phyloP scores from a whole-genome alignment of 345 rosid species.

The Gossypium ekmanianum region DNA sequence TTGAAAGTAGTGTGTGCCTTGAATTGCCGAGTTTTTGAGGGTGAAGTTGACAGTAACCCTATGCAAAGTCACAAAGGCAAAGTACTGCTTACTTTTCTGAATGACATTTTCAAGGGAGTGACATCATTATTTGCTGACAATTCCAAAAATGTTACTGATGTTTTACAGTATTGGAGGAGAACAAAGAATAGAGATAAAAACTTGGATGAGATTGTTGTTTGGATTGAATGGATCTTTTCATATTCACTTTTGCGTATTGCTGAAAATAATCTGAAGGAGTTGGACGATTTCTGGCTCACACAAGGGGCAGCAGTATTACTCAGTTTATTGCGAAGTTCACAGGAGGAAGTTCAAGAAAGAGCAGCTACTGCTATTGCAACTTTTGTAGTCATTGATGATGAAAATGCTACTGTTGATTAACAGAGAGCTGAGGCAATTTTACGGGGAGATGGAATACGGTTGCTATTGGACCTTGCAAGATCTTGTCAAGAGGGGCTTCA shows the following conservation, averaged over 20 bases:
- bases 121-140: conserved; percentile 52
- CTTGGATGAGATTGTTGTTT: conserved; percentile 54
- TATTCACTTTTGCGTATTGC: conserved; percentile 66
- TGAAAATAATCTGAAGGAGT: conserved; percentile 65
- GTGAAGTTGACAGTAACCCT: conserved; percentile 41
- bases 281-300: conserved; percentile 74
- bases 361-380: conserved; percentile 82
- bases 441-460: conserved; percentile 64
- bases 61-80: conserved; percentile 46
- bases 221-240: conserved; percentile 79
- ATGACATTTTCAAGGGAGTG: conserved; percentile 55
- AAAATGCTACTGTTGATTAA: conserved; percentile 68
- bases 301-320: conserved; percentile 73
- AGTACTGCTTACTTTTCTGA: conserved; percentile 45
- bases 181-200: conserved; percentile 36
- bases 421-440: conserved; percentile 81
- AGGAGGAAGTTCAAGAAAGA: conserved; percentile 84
- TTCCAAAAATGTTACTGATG: conserved; percentile 40
- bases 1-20: conserved; percentile 67
- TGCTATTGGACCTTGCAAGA: conserved; percentile 73
- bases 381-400: conserved; percentile 79
- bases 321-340: conserved; percentile 64
- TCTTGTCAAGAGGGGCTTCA: conserved; percentile 85
- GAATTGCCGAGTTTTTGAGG: conserved; percentile 62
- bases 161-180: conserved; percentile 57